Base-by-base conservation (phyloP, 2,329 filamentous ascomycete species). In the Atkinsonella texensis region DNA sequence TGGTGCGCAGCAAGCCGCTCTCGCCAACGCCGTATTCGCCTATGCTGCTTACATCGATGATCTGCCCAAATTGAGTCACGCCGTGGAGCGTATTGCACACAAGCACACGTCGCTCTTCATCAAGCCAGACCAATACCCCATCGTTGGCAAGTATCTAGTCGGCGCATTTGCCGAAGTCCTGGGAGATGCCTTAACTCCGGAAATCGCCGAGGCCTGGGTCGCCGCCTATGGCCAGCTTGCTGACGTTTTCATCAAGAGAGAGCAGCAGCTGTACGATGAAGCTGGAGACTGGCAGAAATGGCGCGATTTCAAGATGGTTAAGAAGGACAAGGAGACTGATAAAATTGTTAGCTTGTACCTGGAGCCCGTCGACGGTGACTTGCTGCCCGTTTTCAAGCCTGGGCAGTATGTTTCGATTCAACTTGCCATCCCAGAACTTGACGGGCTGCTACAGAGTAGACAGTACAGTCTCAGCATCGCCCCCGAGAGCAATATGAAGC, bases 41-140 rank as follows among this genome's bases (percentile, higher is more conserved):
- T 90, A 89, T 61, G 86, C 87, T 47, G 70, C 74, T 35, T 75
- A 88, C 65, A 84, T 90, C 61, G 84, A 88, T 65, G 75, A 88
- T 61, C 74, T 87, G 0, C 76, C 74, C 46, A 76, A 71, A 18
- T 72, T 89, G 4, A 64, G 64, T 12, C 72, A 76, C 33, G 70
- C 69, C 35, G 71, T 80, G 13, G 82, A 87, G 65, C 77, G 83
- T 59, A 89, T 91, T 57, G 83, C 82, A 52, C 80, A 89, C 60
- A 89, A 89, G 69, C 86, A 90, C 62, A 84, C 76, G 23, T 84
- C 80, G 1, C 74, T 90, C n/a, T 80, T 79, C 62, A 77, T 90
- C 60, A 69, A 73, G 56, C 74, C 85, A 0, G 83, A 81, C 20
- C 81, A 89, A 50, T 90, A 90, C 63, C 68, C 73, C 49, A 76